Percentiles rank a stretch among this genome's conserved stretches.
Evolutionary conservation across 768 basidiomycete genomes (phyloP).

Genomic region (Boletus rex-veris): DNA sequence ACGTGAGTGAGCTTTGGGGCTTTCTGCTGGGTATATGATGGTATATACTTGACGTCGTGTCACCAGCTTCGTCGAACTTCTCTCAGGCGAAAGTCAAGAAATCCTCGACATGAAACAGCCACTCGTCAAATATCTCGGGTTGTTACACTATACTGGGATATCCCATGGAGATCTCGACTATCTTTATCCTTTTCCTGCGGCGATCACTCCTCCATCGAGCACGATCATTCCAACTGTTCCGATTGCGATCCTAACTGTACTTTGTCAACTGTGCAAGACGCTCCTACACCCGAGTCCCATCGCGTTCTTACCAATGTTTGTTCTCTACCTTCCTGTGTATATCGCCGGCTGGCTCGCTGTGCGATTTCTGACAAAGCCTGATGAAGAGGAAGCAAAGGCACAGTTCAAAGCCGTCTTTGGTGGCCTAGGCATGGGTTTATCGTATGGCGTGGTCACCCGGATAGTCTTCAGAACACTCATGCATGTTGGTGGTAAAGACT

Average conservation of each 20-base stretch:
- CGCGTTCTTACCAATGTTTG: conserved; percentile 41
- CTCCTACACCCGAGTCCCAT: conserved; percentile 40
- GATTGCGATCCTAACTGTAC: conserved; percentile 34
- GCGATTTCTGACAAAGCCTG: conserved; percentile 39
- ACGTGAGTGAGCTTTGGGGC: conserved; percentile 37
- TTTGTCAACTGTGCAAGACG: conserved; percentile 37
- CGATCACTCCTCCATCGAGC: conserved; percentile 5
- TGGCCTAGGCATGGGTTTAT: conserved; percentile 29
- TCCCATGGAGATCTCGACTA: conserved; percentile 47
- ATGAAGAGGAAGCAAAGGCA: conserved; percentile 66
- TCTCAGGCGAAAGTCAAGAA: conserved; percentile 12
- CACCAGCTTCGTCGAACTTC: conserved; percentile 19
- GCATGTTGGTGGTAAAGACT: background rate
- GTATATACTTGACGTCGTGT: background rate
- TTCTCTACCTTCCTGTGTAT: conserved; percentile 60
- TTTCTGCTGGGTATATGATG: background rate
- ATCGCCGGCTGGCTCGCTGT: conserved; percentile 43
- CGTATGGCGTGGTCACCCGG: conserved; percentile 1
- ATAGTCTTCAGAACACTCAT: background rate
- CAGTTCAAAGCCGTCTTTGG: conserved; percentile 69
- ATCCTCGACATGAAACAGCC: conserved; percentile 37
- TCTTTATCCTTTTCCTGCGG: conserved; percentile 38
- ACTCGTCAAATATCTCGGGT: conserved; percentile 54
- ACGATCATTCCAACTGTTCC: conserved; percentile 18
- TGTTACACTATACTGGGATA: conserved; percentile 48